These are phyloP conservation scores for Colletotrichum australisinense DNA, from an alignment of 2,329 filamentous ascomycete species.

Conservation along the genomic window DNA sequence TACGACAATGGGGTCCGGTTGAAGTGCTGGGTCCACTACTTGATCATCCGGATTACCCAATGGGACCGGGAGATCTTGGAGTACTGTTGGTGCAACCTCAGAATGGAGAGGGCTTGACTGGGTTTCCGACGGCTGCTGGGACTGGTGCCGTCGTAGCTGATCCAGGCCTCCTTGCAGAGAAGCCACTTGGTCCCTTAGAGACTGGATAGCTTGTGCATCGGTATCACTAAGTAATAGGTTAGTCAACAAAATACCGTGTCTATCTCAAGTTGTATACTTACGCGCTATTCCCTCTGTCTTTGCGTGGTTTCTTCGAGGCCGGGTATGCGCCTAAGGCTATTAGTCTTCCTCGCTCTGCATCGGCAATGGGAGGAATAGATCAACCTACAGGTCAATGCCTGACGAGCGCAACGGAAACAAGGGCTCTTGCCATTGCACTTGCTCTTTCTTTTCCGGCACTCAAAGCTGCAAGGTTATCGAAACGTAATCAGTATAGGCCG, in stretches of 20 bases:
- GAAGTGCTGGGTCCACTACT: neutral
- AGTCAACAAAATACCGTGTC: neutral
- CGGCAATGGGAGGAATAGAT: neutral
- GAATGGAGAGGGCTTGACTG: neutral
- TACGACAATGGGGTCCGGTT: neutral
- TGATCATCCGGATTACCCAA: neutral
- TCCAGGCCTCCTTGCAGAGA: slow-evolving; percentile 7
- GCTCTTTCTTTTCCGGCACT: slow-evolving; percentile 32
- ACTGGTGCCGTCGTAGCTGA: slow-evolving; percentile 1
- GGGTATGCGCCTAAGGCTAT: slow-evolving; percentile 16
- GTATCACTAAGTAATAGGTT: neutral
- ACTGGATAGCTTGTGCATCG: slow-evolving; percentile 7
- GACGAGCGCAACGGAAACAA: slow-evolving; percentile 27
- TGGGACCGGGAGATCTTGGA: neutral
- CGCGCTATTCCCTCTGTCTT: neutral
- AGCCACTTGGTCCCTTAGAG: slow-evolving; percentile 23
- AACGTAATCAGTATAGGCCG: neutral
- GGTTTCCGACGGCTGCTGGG: neutral
- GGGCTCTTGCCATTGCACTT: slow-evolving; percentile 31
- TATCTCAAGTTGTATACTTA: neutral
- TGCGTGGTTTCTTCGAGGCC: slow-evolving; percentile 17
- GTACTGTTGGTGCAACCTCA: neutral
- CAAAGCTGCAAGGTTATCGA: neutral
- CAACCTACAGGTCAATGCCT: slow-evolving; percentile 21
- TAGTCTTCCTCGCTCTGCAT: neutral